phyloP scores from a whole-genome alignment of 345 rosid genomes.

The Raphanus raphanistrum region DNA sequence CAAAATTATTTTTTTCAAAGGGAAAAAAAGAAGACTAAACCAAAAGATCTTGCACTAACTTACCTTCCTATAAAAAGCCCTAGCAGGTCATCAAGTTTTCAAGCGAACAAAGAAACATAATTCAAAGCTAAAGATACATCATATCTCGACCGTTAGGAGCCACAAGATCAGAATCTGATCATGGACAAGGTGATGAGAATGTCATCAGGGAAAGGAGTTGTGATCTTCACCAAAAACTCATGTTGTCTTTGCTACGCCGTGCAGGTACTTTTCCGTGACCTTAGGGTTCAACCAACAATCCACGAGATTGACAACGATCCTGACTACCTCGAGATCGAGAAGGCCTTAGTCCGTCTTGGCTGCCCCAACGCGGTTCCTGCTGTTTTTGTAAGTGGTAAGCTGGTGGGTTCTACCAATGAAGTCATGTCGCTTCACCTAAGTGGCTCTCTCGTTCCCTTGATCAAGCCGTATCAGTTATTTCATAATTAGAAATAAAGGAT shows the following conservation, averaged over 20 bases:
- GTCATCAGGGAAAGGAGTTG: not conserved
- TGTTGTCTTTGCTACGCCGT: not conserved
- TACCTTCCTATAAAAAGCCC: conserved; percentile 36
- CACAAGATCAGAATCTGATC: not conserved
- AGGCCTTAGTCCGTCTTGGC: conserved; percentile 1
- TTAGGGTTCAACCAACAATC: conserved; percentile 2
- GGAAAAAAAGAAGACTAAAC: conserved; percentile 9
- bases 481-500: not conserved
- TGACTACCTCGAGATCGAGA: not conserved
- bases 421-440: conserved; percentile 3
- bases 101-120: not conserved
- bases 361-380: conserved; percentile 1
- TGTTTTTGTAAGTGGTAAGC: conserved; percentile 1
- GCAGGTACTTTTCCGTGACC: not conserved
- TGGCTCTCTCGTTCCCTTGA: conserved; percentile 2
- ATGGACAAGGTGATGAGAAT: not conserved
- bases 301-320: conserved; percentile 4
- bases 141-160: not conserved
- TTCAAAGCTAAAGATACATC: not conserved
- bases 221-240: conserved; percentile 2
- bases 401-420: not conserved
- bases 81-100: conserved; percentile 20
- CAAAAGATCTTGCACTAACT: conserved; percentile 26
- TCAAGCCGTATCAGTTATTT: not conserved
- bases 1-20: not conserved